Evolutionary conservation across 345 rosid species (phyloP).

Genomic region (Bruguiera parviflora): DNA sequence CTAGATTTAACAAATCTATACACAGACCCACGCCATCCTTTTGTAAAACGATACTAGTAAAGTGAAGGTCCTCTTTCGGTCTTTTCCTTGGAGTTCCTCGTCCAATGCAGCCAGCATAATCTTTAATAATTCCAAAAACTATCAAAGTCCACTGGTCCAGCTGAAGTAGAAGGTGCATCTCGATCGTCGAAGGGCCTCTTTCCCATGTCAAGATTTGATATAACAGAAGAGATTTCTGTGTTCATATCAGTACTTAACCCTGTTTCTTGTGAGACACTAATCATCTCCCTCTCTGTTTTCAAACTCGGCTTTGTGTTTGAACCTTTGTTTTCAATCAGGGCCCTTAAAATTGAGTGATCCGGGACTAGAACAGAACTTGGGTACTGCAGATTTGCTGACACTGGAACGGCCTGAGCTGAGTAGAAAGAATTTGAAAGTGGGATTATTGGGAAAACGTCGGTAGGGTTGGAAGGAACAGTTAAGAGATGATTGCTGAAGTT

Average conservation of each 20-base stretch:
- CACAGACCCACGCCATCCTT: slow-evolving; percentile 25
- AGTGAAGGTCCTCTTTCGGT: background rate
- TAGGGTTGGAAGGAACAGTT: slow-evolving; percentile 20
- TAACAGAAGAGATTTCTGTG: slow-evolving; percentile 50
- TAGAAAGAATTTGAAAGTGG: slow-evolving; percentile 35
- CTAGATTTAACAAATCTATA: slow-evolving; percentile 29
- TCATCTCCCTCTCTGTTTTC: slow-evolving; percentile 37
- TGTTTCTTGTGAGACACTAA: slow-evolving; percentile 56
- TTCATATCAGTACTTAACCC: slow-evolving; percentile 45
- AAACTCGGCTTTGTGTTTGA: slow-evolving; percentile 30
- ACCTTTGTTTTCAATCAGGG: slow-evolving; percentile 42
- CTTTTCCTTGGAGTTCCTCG: background rate
- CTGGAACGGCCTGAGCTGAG: slow-evolving; percentile 30
- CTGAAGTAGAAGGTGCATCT: slow-evolving; percentile 48
- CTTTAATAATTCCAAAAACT: slow-evolving; percentile 64
- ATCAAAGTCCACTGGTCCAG: slow-evolving; percentile 45
- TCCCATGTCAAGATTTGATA: slow-evolving; percentile 46
- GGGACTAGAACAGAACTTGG: slow-evolving; percentile 37
- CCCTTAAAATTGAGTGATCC: slow-evolving; percentile 49
- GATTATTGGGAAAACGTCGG: slow-evolving; percentile 24
- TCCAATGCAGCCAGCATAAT: background rate
- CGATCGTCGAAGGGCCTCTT: slow-evolving; percentile 44
- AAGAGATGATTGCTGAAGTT: slow-evolving; percentile 35
- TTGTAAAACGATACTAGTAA: slow-evolving; percentile 3
- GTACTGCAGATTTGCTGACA: slow-evolving; percentile 25